Base-by-base conservation (phyloP, 2,329 filamentous ascomycete species). In the Fusarium duplospermum region DNA sequence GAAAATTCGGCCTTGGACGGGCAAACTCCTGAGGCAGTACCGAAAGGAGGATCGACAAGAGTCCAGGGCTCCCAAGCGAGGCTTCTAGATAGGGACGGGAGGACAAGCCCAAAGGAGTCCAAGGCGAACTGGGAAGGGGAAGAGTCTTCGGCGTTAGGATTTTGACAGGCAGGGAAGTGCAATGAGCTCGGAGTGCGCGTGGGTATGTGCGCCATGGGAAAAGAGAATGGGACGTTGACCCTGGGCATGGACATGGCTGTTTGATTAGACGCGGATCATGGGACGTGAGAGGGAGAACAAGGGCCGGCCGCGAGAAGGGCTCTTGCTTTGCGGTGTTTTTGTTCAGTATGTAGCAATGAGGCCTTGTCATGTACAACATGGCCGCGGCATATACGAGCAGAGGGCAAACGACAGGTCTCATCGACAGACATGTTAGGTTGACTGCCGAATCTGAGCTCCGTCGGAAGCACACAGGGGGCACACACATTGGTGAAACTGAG, bases 41-140 rank as follows among this genome's bases (percentile, higher is more conserved):
- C 72, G 72, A 75, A 63, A 75, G 72, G 57, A 75, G 72, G 72
- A 75, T 75, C 72, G 72, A 67, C 72, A 73, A 35, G 22, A n/a
- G 57, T 20, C 60, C 60, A 42, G 62, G 52, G n/a, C 52, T 33
- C 65, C 31, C 40, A 60, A 65, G 62, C 69, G 63, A 71, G 67
- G 67, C 31, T 40, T 56, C 57, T 35, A 61, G 14, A 45, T 54
- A 73, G 58, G 54, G 64, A 67, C 52, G 40, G 70, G 42, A 36
- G 50, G 35, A 42, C 47, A 31, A n/a, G 27, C 22, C 36, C 20
- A 29, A 40, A 47, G 14, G 50, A 42, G 24, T 20, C 45, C 50
- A 36, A 62, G 59, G 31, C 24, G 47, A 22, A n/a, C 47, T 47
- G 42, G 22, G 47, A 7, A 42, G 11, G 40, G 40, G 11, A 45